phyloP scores from a whole-genome alignment of 1,284 basidiomycete species.

The Athelia psychrophila region DNA sequence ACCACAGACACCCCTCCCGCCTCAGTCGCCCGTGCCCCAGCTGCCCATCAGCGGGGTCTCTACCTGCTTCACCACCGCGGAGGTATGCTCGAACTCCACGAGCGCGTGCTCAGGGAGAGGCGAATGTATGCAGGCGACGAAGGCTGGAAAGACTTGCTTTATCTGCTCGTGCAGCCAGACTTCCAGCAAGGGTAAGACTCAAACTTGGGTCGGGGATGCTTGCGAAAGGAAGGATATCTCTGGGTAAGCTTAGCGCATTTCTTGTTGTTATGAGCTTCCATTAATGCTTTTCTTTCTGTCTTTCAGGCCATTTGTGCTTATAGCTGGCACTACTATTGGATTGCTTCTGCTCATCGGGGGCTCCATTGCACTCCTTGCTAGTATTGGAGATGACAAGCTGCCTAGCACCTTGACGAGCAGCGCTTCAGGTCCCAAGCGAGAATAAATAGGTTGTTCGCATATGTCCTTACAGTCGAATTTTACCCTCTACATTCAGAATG shows the following conservation, averaged over 20 bases:
- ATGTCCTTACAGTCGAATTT: not conserved
- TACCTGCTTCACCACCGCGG: slow-evolving; percentile 57
- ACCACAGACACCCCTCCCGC: slow-evolving; percentile 53
- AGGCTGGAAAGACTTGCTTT: slow-evolving; percentile 67
- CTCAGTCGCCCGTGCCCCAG: slow-evolving; percentile 40
- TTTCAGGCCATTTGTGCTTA: slow-evolving; percentile 65
- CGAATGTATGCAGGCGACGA: slow-evolving; percentile 55
- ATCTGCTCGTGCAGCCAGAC: slow-evolving; percentile 67
- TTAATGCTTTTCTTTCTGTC: not conserved
- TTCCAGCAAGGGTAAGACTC: slow-evolving; percentile 48
- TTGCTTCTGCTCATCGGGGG: slow-evolving; percentile 65
- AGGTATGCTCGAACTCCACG: slow-evolving; percentile 61
- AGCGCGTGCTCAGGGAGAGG: slow-evolving; percentile 69
- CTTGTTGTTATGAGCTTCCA: not conserved
- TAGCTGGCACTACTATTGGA: slow-evolving; percentile 64
- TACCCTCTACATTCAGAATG: too few relatives aligned
- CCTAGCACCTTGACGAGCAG: slow-evolving; percentile 71
- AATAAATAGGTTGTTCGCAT: slow-evolving; percentile 27
- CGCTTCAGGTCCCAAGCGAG: slow-evolving; percentile 49
- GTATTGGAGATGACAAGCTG: slow-evolving; percentile 56
- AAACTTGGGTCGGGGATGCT: slow-evolving; percentile 68
- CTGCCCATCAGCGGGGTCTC: slow-evolving; percentile 58
- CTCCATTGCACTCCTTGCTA: slow-evolving; percentile 63
- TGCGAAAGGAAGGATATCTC: slow-evolving; percentile 80
- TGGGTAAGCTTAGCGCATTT: slow-evolving; percentile 44